Base-by-base conservation (phyloP, 192 early-diverging fungal species). In the Backusella circina region DNA sequence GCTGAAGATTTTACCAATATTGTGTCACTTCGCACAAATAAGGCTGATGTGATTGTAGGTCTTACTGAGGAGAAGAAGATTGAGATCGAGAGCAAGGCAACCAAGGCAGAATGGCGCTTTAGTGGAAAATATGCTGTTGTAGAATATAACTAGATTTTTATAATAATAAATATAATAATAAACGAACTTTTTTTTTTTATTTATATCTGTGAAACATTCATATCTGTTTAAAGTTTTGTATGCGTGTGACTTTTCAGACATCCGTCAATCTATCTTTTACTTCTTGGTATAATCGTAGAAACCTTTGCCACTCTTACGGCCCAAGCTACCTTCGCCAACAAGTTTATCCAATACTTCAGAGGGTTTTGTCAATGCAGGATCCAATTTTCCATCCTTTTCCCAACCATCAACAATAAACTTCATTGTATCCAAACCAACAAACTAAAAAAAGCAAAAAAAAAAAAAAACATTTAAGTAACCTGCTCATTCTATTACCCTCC, bases 341-440 rank as follows among this genome's bases (percentile, higher is more conserved):
- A 95, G 85, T 47, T 93, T 88, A 75, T 94, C 85, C 32, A 97
- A 83, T 32, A 89, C 78, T 77, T 85, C 77, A 77, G 90, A 88
- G n/a, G 95, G 88, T 5, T 79, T 85, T 47, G 95, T 93, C 73
- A 95, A 80, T 74, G 93, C 92, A 77, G 84, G 79, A 31, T 97
- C 89, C 39, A 95, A 90, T 65, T 91, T 86, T 71, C 95, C 95
- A 70, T 87, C 87, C 84, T 90, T 88, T 86, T 91, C 86, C 97
- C 97, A 97, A 51, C 97, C 97, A 72, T 97, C 96, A 32, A 90
- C 90, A 82, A 99, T 99, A 83, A 93, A 97, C 86, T 97, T 95
- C 81, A 92, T 90, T 31, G 97, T 99, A 88, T 99, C 97, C 68
- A 99, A 86, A 41, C 97, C 97, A 31, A 99, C 93, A 81, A 94